Evolutionary conservation across 2,329 filamentous ascomycete genomes (phyloP), one percentile per base, ranked within the genome.

Genomic region (Beauveria pseudobassiana): DNA sequence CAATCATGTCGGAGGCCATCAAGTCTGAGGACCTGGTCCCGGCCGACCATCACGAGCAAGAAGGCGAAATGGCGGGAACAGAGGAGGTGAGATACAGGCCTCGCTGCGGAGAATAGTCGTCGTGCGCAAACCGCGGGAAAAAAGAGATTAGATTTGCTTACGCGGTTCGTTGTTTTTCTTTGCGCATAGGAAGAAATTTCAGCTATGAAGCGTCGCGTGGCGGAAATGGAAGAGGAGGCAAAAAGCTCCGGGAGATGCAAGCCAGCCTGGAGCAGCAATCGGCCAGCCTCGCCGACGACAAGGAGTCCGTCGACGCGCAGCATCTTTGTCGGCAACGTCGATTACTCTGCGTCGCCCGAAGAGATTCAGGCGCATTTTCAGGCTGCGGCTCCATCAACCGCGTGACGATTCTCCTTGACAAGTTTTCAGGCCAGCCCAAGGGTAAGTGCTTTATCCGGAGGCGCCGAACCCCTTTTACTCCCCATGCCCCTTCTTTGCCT

Each of bases 381-480:
- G 80, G 88, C 80, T 96, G 92, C 70, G 95, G 95, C 64, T 91
- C 90, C 67, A 99, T 99, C 81, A 99, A 99, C 77, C 89, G 95
- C 64, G 95, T 99, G 63, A 99, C 95, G 1, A 99, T 99, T 67
- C 80, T 99, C 68, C 80, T 99, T 68, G 95, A 99, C 79, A 99
- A 99, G 80, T 98, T 97, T 73, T 96, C 93, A 12, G 95, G 95
- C 66, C 93, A 98, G 80, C 95, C 95, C n/a, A 99, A 99, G 82
- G 95, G 93, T 96, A 80, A 76, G 88, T 70, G 40, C 52, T 55
- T 40, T 9, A 18, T 20, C n/a, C 2, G 40, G 12, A 22, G 22
- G 22, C 28, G 55, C 59, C 42, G 42, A 43, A 18, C 18, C 42
- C 42, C 8, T 7, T 30, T 14, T 26, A 34, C 24, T 30, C 6